Base-by-base conservation (phyloP, 257 asterid genomes). In the Leptodermis oblonga region DNA sequence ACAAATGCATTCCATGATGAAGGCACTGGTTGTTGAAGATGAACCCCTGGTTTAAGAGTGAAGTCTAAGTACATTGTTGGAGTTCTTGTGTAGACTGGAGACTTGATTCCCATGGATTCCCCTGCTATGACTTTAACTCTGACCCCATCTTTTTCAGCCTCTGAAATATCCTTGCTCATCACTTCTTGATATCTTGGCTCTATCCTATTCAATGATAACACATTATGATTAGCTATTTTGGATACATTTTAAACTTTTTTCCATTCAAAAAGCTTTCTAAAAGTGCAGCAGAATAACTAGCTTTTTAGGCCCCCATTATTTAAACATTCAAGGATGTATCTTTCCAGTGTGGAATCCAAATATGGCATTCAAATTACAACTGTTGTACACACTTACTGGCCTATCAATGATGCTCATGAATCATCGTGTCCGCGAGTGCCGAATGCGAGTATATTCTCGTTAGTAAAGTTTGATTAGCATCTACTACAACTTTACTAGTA, bases 41-140 rank as follows among this genome's bases (percentile, higher is more conserved):
- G 76, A 1, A 93, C 68, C 41, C 95, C 95, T 56, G 96, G 90
- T 26, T 78, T 70, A 49, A 93, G 86, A 10, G 88, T 90, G 76
- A 90, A 90, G 52, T 92, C 98, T 54, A 92, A 71, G 68, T 77
- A 93, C 97, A 88, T 93, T 26, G 97, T 88, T 5, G 98, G 98
- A 2, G 98, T 90, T 42, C 80, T 76, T 3, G 98, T 93, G 61
- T 82, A 84, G 36, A 88, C 79, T 0, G 90, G 82, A 13, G 98
- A 90, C 67, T 74, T 77, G 1, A 74, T 60, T 15, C 98, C 97
- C 70, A 92, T 8, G 25, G 96, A 73, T 68, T 92, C 95, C 1
- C 97, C 98, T 52, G 97, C 97, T 55, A 90, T 85, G 0, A 90
- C 83, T 72, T 85, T 84, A 18, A 90, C 98, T 33, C 70, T 78